Base-by-base conservation (phyloP, 2,329 filamentous ascomycete genomes). In the Colletotrichum endophyticum region DNA sequence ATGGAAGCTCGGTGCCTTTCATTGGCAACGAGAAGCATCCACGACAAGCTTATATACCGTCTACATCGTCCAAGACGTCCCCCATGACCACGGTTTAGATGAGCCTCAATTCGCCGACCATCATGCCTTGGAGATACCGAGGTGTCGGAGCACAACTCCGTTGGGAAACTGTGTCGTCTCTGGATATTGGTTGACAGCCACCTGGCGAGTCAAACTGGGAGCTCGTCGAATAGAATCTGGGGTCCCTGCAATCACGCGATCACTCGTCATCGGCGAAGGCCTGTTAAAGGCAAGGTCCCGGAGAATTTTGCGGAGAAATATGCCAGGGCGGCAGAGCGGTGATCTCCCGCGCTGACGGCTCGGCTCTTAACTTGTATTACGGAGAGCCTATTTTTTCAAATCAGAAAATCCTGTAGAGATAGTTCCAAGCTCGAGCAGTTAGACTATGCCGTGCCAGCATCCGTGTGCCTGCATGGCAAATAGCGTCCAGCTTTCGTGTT, bases 291-390 rank as follows among this genome's bases (percentile, higher is more conserved):
- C 4, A 72, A 72, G 67, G 70, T 13, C 53, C 62, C 74, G 77
- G 77, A 78, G 67, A 77, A 72, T 74, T 61, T 78, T 25, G 36
- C 77, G 77, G 74, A 78, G 66, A 74, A 74, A 69, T 32, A 25
- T 39, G 49, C 53, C 22, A n/a, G 36, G 57, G 12, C 59, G 56
- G 22, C 4, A 22, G 27, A 9, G 30, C 5, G 70, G 32, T 63
- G 73, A 76, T 76, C 64, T 76, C 70, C 64, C 64, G 57, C 27
- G 27, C 27, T 63, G 44, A 39, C 27, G 44, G 70, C 53, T 28
- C 15, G 57, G 70, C 32, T 57, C n/a, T 64, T 63, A 22, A 59
- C 1, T 62, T 11, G 57, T 8, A 15, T 34, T 64, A 70, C 22
- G 66, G n/a, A 16, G 28, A 63, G 8, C 25, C 0, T 27, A 0